Conservation (phyloP, 169 alveolate species). For the Plasmodium billcollinsi region DNA sequence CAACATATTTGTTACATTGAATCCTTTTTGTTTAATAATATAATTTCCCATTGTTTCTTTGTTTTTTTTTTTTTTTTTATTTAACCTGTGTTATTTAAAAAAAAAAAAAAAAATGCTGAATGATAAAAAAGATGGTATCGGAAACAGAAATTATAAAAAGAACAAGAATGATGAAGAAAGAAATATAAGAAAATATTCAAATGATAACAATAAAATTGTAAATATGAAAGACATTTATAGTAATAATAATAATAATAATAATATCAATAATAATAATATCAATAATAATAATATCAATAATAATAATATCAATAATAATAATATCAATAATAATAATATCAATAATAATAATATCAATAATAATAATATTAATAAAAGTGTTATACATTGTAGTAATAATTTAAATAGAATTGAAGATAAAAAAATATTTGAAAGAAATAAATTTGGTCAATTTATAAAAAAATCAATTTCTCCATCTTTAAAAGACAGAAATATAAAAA, state of each 20-base stretch:
- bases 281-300: not conserved
- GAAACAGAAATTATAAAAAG: not conserved
- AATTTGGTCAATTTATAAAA: too few relatives aligned
- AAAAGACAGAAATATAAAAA: not conserved
- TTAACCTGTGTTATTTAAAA: too few relatives aligned
- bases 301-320: not conserved
- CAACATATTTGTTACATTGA: too few relatives aligned
- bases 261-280: not conserved
- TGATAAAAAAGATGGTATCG: not conserved
- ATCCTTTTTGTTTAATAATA: too few relatives aligned
- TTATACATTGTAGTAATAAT: not conserved
- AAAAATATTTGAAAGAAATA: too few relatives aligned
- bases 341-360: not conserved
- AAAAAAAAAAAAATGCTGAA: not conserved
- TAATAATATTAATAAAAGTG: not conserved
- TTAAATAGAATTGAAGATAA: not conserved
- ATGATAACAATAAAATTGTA: not conserved
- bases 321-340: not conserved
- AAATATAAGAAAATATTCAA: too few relatives aligned
- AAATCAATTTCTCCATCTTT: too few relatives aligned
- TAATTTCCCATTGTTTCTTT: too few relatives aligned
- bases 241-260: not conserved
- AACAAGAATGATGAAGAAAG: too few relatives aligned
- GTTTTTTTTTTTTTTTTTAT: too few relatives aligned
- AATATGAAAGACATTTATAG: not conserved